Percentiles rank a stretch among this genome's conserved stretches.
Evolutionary conservation across 2,329 filamentous ascomycete species (phyloP).

Genomic region (Aspergillus pseudotamarii): DNA sequence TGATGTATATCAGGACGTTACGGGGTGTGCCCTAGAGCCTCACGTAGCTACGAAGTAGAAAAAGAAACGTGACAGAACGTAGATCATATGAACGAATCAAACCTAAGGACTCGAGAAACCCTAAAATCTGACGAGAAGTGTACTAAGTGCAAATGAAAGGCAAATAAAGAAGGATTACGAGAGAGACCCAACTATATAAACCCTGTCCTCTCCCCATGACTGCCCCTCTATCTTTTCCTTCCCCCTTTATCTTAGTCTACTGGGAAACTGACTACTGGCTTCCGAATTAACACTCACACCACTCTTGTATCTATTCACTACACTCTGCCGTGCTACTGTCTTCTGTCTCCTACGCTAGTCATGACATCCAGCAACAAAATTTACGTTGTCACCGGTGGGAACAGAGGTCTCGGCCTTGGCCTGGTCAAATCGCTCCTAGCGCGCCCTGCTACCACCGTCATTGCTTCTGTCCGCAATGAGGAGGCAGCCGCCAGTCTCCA

Average conservation of each 20-base stretch:
- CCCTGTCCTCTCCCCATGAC: neutral
- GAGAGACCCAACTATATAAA: neutral
- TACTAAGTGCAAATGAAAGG: neutral
- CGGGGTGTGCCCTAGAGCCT: neutral
- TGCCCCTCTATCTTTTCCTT: neutral
- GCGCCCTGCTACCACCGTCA: conserved; percentile 24
- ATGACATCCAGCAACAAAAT: conserved; percentile 24
- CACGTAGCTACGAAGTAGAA: no score
- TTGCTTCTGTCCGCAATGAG: conserved; percentile 25
- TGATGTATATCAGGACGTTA: neutral
- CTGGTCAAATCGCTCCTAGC: conserved; percentile 25
- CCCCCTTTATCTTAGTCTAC: neutral
- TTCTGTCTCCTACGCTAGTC: neutral
- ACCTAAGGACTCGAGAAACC: neutral
- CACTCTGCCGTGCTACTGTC: neutral
- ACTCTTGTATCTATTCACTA: neutral
- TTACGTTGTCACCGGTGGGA: conserved; percentile 33
- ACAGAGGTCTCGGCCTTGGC: conserved; percentile 31
- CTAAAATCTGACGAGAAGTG: neutral
- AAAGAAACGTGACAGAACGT: neutral
- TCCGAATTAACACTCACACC: neutral
- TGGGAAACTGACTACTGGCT: neutral
- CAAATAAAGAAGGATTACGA: neutral
- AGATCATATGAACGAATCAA: neutral
- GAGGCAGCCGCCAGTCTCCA: conserved; percentile 14